These are phyloP conservation scores for Pseudohalonectria lignicola DNA, from an alignment of 2,329 filamentous ascomycete genomes.

Conservation along the genomic window DNA sequence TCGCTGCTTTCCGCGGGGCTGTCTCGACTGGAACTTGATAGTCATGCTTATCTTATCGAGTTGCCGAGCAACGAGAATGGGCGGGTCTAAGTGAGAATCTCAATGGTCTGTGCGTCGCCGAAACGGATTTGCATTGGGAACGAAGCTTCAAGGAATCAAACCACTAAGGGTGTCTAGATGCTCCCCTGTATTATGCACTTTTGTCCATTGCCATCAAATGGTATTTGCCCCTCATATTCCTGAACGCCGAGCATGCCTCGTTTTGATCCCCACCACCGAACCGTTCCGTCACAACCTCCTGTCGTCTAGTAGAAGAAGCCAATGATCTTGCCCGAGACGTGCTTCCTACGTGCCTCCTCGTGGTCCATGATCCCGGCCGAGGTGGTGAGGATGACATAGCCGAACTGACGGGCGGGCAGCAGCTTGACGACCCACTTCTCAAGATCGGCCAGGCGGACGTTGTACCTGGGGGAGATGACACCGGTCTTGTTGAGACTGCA, in stretches of 20 bases:
- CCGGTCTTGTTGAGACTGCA: constrained; percentile 84
- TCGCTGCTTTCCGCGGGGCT: no score
- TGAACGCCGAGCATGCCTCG: background rate
- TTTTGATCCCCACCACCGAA: no score
- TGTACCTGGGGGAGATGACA: constrained; percentile 99
- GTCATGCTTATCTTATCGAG: no score
- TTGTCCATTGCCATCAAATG: background rate
- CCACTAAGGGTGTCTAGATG: no score
- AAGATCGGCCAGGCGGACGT: constrained; percentile 92
- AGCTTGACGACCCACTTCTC: constrained; percentile 99
- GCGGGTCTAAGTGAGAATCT: no score
- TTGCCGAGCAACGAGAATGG: no score
- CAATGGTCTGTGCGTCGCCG: no score
- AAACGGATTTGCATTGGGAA: no score
- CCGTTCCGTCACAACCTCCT: background rate
- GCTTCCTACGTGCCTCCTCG: constrained; percentile 96
- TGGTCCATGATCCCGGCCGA: constrained; percentile 99
- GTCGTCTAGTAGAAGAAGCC: constrained; percentile 90
- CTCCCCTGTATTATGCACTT: no score
- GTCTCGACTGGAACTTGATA: no score
- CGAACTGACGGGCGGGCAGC: constrained; percentile 98
- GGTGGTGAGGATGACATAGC: constrained; percentile 97
- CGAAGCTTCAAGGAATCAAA: no score
- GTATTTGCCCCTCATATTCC: background rate
- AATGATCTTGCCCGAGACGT: constrained; percentile 98